Evolutionary conservation across 2,329 filamentous ascomycete genomes (phyloP).

Genomic region (Cercospora sesami): DNA sequence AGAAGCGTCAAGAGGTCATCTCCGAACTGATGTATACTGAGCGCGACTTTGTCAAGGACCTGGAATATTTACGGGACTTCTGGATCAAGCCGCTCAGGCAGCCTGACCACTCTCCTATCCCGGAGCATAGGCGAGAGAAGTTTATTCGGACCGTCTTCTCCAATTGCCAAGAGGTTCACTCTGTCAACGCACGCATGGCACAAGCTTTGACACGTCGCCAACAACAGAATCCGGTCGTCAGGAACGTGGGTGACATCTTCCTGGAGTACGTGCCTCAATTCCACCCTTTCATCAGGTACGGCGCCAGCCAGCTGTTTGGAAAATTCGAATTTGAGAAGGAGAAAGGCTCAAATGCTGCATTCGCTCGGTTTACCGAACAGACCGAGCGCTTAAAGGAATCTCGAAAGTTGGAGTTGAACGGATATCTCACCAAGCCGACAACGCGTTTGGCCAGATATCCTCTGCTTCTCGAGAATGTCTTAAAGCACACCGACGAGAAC

Average conservation of each 20-base stretch:
- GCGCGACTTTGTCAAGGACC: slow-evolving; percentile 96
- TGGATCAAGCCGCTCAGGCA: slow-evolving; percentile 92
- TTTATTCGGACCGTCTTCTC: slow-evolving; percentile 94
- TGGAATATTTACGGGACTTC: slow-evolving; percentile 96
- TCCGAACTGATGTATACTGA: slow-evolving; percentile 99
- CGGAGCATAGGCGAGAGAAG: slow-evolving; percentile 79
- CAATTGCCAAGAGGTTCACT: slow-evolving; percentile 92
- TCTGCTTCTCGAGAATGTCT: slow-evolving; percentile 82
- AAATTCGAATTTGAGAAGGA: slow-evolving; percentile 99
- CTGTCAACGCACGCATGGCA: slow-evolving; percentile 84
- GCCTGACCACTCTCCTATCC: slow-evolving; percentile 77
- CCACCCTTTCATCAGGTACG: slow-evolving; percentile 93
- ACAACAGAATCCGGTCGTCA: slow-evolving; percentile 84
- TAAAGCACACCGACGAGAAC: slow-evolving; percentile 86
- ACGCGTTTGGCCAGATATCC: slow-evolving; percentile 93
- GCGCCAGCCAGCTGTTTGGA: slow-evolving; percentile 90
- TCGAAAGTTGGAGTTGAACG: slow-evolving; percentile 92
- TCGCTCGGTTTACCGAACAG: slow-evolving; percentile 91
- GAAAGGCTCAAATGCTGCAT: slow-evolving; percentile 78
- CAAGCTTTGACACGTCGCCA: slow-evolving; percentile 86
- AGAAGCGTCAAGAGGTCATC: slow-evolving; percentile 97
- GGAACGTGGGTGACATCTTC: slow-evolving; percentile 91
- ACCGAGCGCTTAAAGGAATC: slow-evolving; percentile 96
- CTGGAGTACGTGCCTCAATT: slow-evolving; percentile 88
- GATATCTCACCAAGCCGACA: slow-evolving; percentile 95